Base-by-base conservation (phyloP, 2,329 filamentous ascomycete genomes). In the Epichloe bromicola region DNA sequence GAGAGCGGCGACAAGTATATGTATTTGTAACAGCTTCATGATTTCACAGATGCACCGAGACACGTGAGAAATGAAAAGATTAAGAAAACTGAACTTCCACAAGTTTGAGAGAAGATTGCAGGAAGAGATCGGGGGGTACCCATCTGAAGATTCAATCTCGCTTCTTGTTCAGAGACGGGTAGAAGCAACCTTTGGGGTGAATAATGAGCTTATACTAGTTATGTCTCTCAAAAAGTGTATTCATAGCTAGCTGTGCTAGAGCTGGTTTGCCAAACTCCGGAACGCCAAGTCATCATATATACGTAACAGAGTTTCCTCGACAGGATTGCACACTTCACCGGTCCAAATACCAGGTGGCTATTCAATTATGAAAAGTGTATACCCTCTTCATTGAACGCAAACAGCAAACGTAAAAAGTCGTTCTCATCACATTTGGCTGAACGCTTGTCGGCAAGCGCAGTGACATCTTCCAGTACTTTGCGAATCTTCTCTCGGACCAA, bases 381-480 rank as follows among this genome's bases (percentile, higher is more conserved):
- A 30, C 88, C 88, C 65, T 95, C 88, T 57, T 88, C 80, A 65
- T 96, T 95, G 67, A 96, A 95, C 2, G 86, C 85, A 58, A 74
- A 76, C 39, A 95, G 69, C 57, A 96, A 67, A 59, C 83, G 83
- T 64, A 98, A 69, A 63, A 96, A 97, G 61, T 95, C 90, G 49
- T 86, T 90, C 70, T 97, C 88, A 62, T 96, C 89, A 62, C 89
- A 94, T 73, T 93, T 83, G 54, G 88, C 78, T 11, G 90, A 80
- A 57, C 91, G 76, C 70, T 86, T 88, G 54, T 95, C 88, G 3
- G 83, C 84, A 50, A 97, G 73, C 46, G 82, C 78, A 0, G 90
- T 95, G 51, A 85, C 82, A 56, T 85, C 80, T 63, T 91, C 85
- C 19, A 97, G 74, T 19, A 96, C 88, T 63, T 84, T 87, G 60